These are phyloP conservation scores for Hyphopichia burtonii DNA, from an alignment of 1,139 yeast genomes.

Conservation along the genomic window DNA sequence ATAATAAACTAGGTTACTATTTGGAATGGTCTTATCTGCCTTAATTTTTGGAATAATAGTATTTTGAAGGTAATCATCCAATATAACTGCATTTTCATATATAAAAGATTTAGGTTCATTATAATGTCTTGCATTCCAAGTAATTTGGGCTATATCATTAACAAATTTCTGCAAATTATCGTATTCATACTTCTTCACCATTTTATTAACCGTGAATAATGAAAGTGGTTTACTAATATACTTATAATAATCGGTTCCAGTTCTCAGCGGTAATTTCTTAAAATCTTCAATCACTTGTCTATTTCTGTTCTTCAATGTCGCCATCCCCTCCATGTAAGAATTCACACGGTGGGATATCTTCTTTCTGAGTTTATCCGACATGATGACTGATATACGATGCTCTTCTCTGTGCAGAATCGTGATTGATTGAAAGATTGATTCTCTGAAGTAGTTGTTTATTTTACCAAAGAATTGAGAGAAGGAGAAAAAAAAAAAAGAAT, in stretches of 20 bases:
- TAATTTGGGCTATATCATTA: conserved; percentile 74
- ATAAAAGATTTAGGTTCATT: conserved; percentile 69
- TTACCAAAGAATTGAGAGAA: background rate
- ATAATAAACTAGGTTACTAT: conserved; percentile 47
- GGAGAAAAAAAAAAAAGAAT: background rate
- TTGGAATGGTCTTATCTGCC: conserved; percentile 38
- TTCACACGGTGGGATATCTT: conserved; percentile 41
- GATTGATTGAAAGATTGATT: conserved; percentile 1
- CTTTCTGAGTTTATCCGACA: conserved; percentile 35
- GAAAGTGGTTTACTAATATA: conserved; percentile 43
- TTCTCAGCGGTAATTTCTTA: conserved; percentile 52
- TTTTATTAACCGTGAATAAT: conserved; percentile 40
- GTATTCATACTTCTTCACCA: conserved; percentile 53
- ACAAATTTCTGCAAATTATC: conserved; percentile 65
- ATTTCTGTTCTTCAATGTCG: conserved; percentile 46
- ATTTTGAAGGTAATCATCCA: conserved; percentile 61
- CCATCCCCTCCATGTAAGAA: conserved; percentile 41
- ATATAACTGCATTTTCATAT: conserved; percentile 66
- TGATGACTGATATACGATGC: background rate
- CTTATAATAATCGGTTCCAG: conserved; percentile 49
- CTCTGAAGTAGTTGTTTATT: background rate
- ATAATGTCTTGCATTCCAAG: conserved; percentile 87
- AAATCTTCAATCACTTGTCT: conserved; percentile 45
- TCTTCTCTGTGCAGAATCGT: background rate
- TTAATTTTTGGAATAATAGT: conserved; percentile 55